A percentile compares a stretch with the other conserved stretches of the same genome.
Conservation (phyloP, 495 filamentous ascomycete genomes). For the Aspergillus haitiensis region DNA sequence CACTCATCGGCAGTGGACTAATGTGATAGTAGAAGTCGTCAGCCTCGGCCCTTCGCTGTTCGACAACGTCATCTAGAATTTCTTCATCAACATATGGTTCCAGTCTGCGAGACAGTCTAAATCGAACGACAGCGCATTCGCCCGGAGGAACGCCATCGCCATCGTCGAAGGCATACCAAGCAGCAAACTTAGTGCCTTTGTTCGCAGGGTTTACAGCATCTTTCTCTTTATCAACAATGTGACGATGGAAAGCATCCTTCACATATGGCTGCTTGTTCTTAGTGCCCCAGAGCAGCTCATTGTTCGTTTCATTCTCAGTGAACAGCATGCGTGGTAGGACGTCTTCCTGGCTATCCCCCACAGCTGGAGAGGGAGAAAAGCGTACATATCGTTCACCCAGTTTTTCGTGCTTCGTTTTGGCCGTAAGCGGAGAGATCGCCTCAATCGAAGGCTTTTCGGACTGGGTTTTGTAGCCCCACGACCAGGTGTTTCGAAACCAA, state of each 20-base stretch:
- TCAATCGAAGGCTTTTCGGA: slow-evolving; percentile 75
- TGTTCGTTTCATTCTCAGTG: slow-evolving; percentile 95
- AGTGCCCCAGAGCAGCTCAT: slow-evolving; percentile 68
- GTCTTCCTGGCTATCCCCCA: slow-evolving; percentile 74
- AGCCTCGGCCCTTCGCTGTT: slow-evolving; percentile 78
- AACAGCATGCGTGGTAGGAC: slow-evolving; percentile 81
- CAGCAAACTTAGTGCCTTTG: slow-evolving; percentile 83
- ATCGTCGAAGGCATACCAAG: slow-evolving; percentile 91
- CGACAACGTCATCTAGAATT: slow-evolving; percentile 86
- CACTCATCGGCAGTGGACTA: slow-evolving; percentile 89
- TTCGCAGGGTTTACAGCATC: slow-evolving; percentile 76
- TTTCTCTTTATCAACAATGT: slow-evolving; percentile 81
- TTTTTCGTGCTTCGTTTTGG: slow-evolving; percentile 70
- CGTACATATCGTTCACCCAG: slow-evolving; percentile 82
- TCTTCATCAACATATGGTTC: slow-evolving; percentile 86
- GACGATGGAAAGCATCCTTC: slow-evolving; percentile 91
- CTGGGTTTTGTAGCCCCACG: slow-evolving; percentile 75
- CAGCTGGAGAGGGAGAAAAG: slow-evolving; percentile 85
- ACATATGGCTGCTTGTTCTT: slow-evolving; percentile 81
- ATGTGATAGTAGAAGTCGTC: slow-evolving; percentile 95
- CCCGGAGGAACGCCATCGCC: slow-evolving; percentile 81
- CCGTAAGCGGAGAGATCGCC: slow-evolving; percentile 60
- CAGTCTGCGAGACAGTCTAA: slow-evolving; percentile 74
- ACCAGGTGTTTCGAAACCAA: slow-evolving; percentile 97
- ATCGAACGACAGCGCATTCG: slow-evolving; percentile 93